Conservation (phyloP, 805 yeast genomes). For the Wickerhamomyces rabaulensis region DNA sequence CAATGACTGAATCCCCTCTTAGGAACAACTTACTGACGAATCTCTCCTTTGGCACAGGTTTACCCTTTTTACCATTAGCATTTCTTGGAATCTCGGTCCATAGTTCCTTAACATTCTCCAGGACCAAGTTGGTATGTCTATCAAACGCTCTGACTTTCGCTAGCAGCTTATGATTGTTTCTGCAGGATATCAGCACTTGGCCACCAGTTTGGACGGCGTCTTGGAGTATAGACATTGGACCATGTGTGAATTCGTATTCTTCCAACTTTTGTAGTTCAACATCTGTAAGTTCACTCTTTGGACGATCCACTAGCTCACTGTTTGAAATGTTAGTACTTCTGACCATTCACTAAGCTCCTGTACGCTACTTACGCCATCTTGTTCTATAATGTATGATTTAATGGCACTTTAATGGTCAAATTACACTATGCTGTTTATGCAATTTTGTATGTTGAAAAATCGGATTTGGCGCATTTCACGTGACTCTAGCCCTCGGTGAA, state of each 20-base stretch:
- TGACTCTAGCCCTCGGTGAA: not conserved
- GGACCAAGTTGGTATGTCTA: conserved; percentile 89
- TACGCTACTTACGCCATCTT: conserved; percentile 17
- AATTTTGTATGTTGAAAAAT: not conserved
- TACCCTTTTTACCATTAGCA: conserved; percentile 66
- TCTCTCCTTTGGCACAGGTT: conserved; percentile 63
- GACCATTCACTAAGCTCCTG: not conserved
- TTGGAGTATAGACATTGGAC: conserved; percentile 87
- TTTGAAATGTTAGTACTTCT: conserved; percentile 6
- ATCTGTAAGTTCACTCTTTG: conserved; percentile 75
- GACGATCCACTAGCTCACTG: conserved; percentile 66
- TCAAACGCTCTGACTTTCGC: conserved; percentile 93
- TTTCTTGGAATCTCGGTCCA: conserved; percentile 63
- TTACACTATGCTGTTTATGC: not conserved
- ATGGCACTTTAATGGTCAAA: not conserved
- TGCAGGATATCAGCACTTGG: conserved; percentile 79
- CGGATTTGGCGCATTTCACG: not conserved
- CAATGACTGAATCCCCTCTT: conserved; percentile 93
- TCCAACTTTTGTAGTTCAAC: conserved; percentile 76
- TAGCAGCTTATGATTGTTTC: conserved; percentile 89
- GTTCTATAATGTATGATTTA: not conserved
- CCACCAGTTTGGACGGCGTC: conserved; percentile 70
- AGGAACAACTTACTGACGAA: conserved; percentile 86
- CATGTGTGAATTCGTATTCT: conserved; percentile 83
- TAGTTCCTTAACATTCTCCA: conserved; percentile 86